These are phyloP conservation scores for Corymbia citriodora DNA, from an alignment of 441 rosid genomes.

Conservation along the genomic window DNA sequence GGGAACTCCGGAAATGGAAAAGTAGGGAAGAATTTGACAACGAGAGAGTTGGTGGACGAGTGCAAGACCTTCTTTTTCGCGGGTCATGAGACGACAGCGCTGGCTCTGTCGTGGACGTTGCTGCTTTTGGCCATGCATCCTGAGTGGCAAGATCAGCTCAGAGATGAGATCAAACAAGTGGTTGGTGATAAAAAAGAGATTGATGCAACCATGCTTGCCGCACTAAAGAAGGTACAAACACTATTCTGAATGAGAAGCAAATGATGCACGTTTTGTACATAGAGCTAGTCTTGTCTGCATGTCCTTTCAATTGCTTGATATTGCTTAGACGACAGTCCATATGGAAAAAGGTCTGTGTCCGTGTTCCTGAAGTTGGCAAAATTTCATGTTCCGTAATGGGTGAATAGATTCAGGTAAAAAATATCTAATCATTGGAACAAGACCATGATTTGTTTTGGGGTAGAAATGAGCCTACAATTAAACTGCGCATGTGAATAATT, in stretches of 20 bases:
- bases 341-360: neutral
- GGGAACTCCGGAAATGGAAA: constrained; percentile 28
- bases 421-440: neutral
- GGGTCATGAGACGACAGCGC: constrained; percentile 94
- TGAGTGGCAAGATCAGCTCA: constrained; percentile 67
- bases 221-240: constrained; percentile 72
- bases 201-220: constrained; percentile 58
- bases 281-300: neutral
- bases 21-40: constrained; percentile 42
- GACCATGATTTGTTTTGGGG: neutral
- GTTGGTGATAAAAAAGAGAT: constrained; percentile 41
- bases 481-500: neutral
- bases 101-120: constrained; percentile 85
- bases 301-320: neutral
- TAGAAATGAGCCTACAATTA: neutral
- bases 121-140: constrained; percentile 73
- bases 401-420: neutral
- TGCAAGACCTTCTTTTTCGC: constrained; percentile 96
- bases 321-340: neutral
- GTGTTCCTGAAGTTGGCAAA: neutral
- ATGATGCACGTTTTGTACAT: neutral
- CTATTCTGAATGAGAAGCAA: neutral
- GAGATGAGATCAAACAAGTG: constrained; percentile 74
- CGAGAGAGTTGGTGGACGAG: constrained; percentile 74
- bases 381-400: neutral